Percentiles rank a stretch among this genome's conserved stretches.
These are phyloP conservation scores for Colletotrichum eremochloae DNA, from an alignment of 2,329 filamentous ascomycete species.

Conservation along the genomic window DNA sequence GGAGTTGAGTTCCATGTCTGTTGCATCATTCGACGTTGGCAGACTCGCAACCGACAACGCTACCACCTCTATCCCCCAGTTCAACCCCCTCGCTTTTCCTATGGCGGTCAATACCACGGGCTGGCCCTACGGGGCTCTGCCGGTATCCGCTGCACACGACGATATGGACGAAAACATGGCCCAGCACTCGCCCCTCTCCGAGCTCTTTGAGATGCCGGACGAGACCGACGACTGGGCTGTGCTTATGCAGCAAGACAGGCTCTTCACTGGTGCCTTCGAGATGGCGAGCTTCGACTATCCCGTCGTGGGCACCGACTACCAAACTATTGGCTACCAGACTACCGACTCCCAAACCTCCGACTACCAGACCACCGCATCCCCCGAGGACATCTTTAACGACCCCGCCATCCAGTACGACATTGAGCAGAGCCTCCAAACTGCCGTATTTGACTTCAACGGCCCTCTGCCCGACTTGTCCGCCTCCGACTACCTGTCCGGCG, in stretches of 20 bases:
- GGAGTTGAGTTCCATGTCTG: constrained; percentile 26
- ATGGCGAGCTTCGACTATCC: constrained; percentile 17
- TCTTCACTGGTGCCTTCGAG: constrained; percentile 29
- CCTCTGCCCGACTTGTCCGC: constrained; percentile 34
- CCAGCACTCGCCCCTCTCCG: constrained; percentile 35
- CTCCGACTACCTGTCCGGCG: constrained; percentile 32
- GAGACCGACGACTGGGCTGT: constrained; percentile 35
- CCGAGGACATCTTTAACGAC: constrained; percentile 33
- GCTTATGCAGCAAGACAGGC: constrained; percentile 36
- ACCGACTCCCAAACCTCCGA: not conserved
- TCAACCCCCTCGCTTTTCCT: constrained; percentile 5
- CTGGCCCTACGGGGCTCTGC: constrained; percentile 30
- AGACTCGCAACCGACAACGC: constrained; percentile 21
- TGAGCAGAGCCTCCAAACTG: constrained; percentile 27
- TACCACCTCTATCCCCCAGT: constrained; percentile 17
- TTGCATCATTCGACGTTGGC: constrained; percentile 19
- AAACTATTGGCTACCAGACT: not conserved
- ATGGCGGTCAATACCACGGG: constrained; percentile 35
- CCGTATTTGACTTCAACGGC: constrained; percentile 30
- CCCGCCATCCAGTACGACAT: constrained; percentile 29
- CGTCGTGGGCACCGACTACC: constrained; percentile 5
- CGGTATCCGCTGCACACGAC: constrained; percentile 36
- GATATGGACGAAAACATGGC: constrained; percentile 33
- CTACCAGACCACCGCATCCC: constrained; percentile 7
- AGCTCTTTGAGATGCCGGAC: constrained; percentile 31